Conservation (phyloP, 2,329 filamentous ascomycete species). For the Fusarium praegraminearum region DNA sequence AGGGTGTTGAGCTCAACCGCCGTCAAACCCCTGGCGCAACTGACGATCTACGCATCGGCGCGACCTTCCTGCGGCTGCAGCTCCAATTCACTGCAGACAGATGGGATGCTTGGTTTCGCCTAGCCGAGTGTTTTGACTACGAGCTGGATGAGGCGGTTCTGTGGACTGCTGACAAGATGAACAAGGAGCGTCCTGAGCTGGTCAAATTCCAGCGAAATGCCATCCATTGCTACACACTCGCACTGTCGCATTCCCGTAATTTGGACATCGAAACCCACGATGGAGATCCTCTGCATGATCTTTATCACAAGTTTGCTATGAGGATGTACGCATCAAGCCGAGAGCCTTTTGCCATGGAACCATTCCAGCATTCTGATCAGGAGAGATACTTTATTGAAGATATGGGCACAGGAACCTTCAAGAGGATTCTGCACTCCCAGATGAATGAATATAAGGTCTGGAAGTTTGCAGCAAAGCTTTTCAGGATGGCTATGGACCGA, state of each 20-base stretch:
- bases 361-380: constrained; percentile 67
- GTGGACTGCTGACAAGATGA: constrained; percentile 92
- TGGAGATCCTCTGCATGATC: constrained; percentile 66
- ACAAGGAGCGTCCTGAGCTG: constrained; percentile 81
- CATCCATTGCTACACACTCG: constrained; percentile 81
- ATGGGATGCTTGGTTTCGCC: constrained; percentile 92
- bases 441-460: constrained; percentile 72
- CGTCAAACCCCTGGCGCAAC: constrained; percentile 82
- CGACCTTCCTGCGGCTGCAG: constrained; percentile 83
- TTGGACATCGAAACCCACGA: constrained; percentile 59
- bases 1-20: constrained; percentile 75
- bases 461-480: constrained; percentile 69
- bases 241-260: constrained; percentile 66
- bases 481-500: constrained; percentile 66
- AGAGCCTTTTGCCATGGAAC: constrained; percentile 72
- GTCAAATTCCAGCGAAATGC: constrained; percentile 81
- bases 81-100: constrained; percentile 83
- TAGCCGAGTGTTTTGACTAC: constrained; percentile 88
- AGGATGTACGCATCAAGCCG: constrained; percentile 72
- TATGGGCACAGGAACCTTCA: constrained; percentile 63
- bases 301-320: constrained; percentile 72
- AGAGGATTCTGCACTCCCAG: constrained; percentile 64
- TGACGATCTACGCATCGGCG: constrained; percentile 85
- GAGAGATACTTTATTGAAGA: constrained; percentile 68
- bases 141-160: constrained; percentile 88